Evolutionary conservation across 2,329 filamentous ascomycete species (phyloP), one percentile per base, ranked within the genome.

Genomic region (Exophiala bonariae): DNA sequence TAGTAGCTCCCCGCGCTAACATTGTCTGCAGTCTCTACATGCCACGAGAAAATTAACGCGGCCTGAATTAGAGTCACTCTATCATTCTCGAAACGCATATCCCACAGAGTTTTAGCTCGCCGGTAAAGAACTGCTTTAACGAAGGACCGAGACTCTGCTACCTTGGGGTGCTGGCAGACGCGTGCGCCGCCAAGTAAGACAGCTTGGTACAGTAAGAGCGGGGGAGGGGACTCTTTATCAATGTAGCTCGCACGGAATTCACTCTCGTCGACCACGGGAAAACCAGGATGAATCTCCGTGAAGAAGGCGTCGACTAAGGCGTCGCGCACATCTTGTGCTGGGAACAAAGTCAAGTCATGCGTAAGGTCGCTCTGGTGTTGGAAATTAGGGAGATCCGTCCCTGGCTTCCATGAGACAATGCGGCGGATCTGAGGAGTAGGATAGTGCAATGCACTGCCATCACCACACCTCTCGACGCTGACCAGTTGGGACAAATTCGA

Each of bases 231-330:
- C 2, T 64, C 56, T 4, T 44, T 37, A 22, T 50, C 33, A 76
- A 62, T 96, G 54, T 79, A 79, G 45, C 74, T 72, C 2, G 65
- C 61, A 72, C 78, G 76, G 54, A 80, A 80, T 18, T 71, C 55
- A 22, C 74, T 69, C 56, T 78, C 73, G 34, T 79, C 75, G 17
- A 80, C 63, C 16, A 80, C 69, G 10, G 77, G 77, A 50, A 74
- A 78, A 2, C 74, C 74, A 1, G 70, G 68, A 47, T 79, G 79
- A 42, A 79, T 66, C 43, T 73, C 68, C 4, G 60, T 61, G 50
- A 78, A 80, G 57, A 77, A 80, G 1, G 75, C 73, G 7, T 69
- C 61, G 4, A 80, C 66, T 11, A 80, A 64, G 46, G 73, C 66
- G 57, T 79, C 37, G 10, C 37, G 37, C 7, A 40, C 10, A 18